phyloP scores from a whole-genome alignment of 208 protist species.

The Leishmania arabica region DNA sequence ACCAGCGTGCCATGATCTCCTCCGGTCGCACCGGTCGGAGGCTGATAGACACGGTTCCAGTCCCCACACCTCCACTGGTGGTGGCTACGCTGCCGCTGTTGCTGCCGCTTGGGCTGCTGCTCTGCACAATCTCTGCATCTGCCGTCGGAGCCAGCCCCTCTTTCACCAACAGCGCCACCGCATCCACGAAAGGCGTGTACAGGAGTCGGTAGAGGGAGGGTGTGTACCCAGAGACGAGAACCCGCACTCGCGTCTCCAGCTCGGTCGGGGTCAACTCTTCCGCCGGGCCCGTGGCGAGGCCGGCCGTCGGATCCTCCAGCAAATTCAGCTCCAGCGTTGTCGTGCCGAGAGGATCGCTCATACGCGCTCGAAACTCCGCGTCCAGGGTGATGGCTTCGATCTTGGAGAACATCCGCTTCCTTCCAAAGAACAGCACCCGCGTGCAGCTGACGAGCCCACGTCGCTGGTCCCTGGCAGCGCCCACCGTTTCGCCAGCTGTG shows the following conservation, averaged over 20 bases:
- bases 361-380: slow-evolving; percentile 4
- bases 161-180: slow-evolving; percentile 51
- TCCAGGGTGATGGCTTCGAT: not conserved
- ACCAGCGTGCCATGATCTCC: slow-evolving; percentile 68
- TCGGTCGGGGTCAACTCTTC: slow-evolving; percentile 77
- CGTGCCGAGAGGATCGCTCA: not conserved
- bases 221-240: slow-evolving; percentile 55
- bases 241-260: slow-evolving; percentile 65
- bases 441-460: not conserved
- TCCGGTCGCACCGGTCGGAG: slow-evolving; percentile 31
- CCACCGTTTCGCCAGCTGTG: not conserved
- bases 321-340: slow-evolving; percentile 62
- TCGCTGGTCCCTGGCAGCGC: not conserved
- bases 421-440: not conserved
- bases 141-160: slow-evolving; percentile 45
- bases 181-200: slow-evolving; percentile 80
- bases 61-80: not conserved
- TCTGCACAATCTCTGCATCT: not conserved
- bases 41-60: not conserved
- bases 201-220: slow-evolving; percentile 63
- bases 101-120: not conserved
- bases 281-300: slow-evolving; percentile 62
- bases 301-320: slow-evolving; percentile 87
- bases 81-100: not conserved
- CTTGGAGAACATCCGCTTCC: not conserved